phyloP scores from a whole-genome alignment of 2,329 filamentous ascomycete species.

The Botrytis paeoniae region DNA sequence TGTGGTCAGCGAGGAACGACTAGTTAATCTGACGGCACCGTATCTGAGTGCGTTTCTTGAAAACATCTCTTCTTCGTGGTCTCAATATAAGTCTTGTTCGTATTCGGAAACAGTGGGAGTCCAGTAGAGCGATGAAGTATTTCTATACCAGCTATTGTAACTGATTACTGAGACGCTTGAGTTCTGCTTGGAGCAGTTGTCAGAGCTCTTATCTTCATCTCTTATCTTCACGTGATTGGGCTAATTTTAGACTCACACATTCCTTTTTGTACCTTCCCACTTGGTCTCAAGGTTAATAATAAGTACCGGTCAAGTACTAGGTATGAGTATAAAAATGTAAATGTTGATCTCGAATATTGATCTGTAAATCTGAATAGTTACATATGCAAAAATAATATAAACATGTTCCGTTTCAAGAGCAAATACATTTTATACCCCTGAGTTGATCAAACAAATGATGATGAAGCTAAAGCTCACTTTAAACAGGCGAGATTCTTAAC shows the following conservation, averaged over 20 bases:
- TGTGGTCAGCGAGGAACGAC: not conserved
- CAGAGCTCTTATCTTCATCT: not conserved
- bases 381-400: not conserved
- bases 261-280: not conserved
- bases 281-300: not conserved
- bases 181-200: not conserved
- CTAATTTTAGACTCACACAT: not conserved
- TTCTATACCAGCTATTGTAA: not conserved
- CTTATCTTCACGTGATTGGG: not conserved
- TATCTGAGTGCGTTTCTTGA: not conserved
- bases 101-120: no score
- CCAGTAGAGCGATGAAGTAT: not conserved
- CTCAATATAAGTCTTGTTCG: not conserved
- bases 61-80: not conserved
- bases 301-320: not conserved
- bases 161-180: not conserved
- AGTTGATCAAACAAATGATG: slow-evolving; percentile 5
- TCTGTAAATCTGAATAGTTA: not conserved
- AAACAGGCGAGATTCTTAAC: slow-evolving; percentile 20
- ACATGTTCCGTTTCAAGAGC: not conserved
- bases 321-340: not conserved
- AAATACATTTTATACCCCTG: not conserved
- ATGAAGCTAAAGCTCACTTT: not conserved
- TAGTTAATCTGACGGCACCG: not conserved
- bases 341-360: not conserved